Evolutionary conservation across 1,284 basidiomycete species (phyloP).

Genomic region (Chondrostereum purpureum): DNA sequence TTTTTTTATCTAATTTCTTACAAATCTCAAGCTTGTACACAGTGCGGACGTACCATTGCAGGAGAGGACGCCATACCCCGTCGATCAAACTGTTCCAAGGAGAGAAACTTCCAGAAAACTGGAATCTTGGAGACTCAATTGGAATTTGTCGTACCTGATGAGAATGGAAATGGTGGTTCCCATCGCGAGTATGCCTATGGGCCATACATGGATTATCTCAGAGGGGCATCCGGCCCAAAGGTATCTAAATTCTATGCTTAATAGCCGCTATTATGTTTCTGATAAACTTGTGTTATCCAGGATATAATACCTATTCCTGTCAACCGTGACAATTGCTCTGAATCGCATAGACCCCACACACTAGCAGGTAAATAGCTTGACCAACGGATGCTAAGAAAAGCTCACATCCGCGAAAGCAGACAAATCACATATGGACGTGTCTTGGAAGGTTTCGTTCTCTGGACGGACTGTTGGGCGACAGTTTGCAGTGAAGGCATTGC

Average conservation of each 20-base stretch:
- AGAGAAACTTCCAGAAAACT: neutral
- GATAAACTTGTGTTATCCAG: slow-evolving; percentile 5
- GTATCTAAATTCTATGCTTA: slow-evolving; percentile 3
- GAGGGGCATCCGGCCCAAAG: slow-evolving; percentile 8
- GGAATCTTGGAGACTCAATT: slow-evolving; percentile 13
- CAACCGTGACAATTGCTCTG: slow-evolving; percentile 9
- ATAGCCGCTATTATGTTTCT: neutral
- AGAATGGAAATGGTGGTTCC: slow-evolving; percentile 2
- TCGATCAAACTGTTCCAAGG: neutral
- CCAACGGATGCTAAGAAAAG: no score
- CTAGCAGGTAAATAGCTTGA: no score
- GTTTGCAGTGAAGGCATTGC: no score
- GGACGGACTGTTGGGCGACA: slow-evolving; percentile 11
- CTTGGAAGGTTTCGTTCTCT: slow-evolving; percentile 13
- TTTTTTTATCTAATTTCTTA: neutral
- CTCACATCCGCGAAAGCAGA: neutral
- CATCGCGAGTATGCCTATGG: slow-evolving; percentile 13
- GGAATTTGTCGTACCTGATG: slow-evolving; percentile 10
- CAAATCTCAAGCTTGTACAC: neutral
- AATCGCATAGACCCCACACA: neutral
- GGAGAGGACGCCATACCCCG: neutral
- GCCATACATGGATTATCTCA: slow-evolving; percentile 11
- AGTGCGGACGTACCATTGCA: neutral
- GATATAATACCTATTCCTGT: slow-evolving; percentile 13
- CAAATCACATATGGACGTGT: slow-evolving; percentile 7